Evolutionary conservation across 176 grass and related monocot genomes (phyloP), one percentile per base, ranked within the genome.

Genomic region (Musa schizocarpa): DNA sequence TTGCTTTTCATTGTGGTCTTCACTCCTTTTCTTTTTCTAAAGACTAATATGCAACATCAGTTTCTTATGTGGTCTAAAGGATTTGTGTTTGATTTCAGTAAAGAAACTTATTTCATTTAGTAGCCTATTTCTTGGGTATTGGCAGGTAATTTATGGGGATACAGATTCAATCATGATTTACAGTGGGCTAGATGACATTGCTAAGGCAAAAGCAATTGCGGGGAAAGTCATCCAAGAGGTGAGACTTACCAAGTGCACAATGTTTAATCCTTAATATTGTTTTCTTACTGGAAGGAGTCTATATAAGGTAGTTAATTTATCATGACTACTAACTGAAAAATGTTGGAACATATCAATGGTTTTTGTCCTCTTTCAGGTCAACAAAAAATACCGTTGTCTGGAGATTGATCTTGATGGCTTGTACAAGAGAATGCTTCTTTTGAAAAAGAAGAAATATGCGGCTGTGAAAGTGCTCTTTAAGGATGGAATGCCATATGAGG

Each of bases 381-480:
- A 94, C 74, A 94, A 94, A 75, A 94, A 88, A 24, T 99, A 99
- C 65, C 87, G 81, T 74, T 89, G 88, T 76, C 73, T 99, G 19
- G 95, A 99, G 84, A 99, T 99, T 81, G 95, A 99, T 87, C 90
- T 99, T 62, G 95, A 99, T 86, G 95, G 90, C 66, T 82, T 99
- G 82, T 99, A 94, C 78, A 94, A 99, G 84, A 87, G 90, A 92
- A 88, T 99, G 84, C 72, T 99, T 59, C 95, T 99, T 87, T 88
- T 99, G 61, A 99, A 99, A 87, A 99, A 99, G 84, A 99, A 99
- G 59, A 99, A 99, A 83, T 99, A 99, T 86, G 95, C 95, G 57
- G 95, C 88, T 23, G 74, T 94, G 78, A 99, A 99, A 83, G 79
- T 99, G 79, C 70, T 87, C 23, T 83, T 80, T n/a, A 80, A 80